phyloP scores from a whole-genome alignment of 371 early-diverging fungal genomes.

The Rhizomucor miehei region DNA sequence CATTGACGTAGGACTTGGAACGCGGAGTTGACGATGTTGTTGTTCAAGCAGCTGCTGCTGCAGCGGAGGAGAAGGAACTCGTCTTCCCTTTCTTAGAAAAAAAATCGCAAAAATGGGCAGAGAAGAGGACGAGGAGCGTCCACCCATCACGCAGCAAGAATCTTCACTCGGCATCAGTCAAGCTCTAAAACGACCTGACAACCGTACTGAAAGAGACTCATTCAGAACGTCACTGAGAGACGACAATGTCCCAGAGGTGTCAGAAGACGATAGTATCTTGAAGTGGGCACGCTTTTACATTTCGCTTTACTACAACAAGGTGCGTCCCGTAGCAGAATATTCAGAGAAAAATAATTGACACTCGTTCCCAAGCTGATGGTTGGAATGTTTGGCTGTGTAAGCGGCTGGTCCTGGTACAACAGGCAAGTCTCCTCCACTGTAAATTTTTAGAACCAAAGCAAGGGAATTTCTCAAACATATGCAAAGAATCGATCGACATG shows the following conservation, averaged over 20 bases:
- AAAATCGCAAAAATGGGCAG: not conserved
- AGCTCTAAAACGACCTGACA: conserved; percentile 21
- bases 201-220: conserved; percentile 7
- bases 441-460: not conserved
- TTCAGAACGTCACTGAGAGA: conserved; percentile 21
- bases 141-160: conserved; percentile 20
- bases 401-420: conserved; percentile 47
- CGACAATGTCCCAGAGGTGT: conserved; percentile 28
- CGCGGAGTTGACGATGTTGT: not conserved
- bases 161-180: conserved; percentile 44
- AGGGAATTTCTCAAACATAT: not conserved
- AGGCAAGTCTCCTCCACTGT: conserved; percentile 13
- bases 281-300: conserved; percentile 36
- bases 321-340: not conserved
- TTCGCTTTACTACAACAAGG: conserved; percentile 45
- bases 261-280: conserved; percentile 23
- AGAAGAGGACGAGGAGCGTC: conserved; percentile 14
- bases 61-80: not conserved
- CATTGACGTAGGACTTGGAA: not conserved
- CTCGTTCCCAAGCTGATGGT: conserved; percentile 26
- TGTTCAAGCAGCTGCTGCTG: not conserved
- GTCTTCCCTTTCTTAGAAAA: no score
- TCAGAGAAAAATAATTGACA: not conserved
- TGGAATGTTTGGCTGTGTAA: conserved; percentile 38
- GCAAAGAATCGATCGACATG: conserved; percentile 27